Conservation (phyloP, 1,284 basidiomycete genomes). For the Tylopilus sp. region DNA sequence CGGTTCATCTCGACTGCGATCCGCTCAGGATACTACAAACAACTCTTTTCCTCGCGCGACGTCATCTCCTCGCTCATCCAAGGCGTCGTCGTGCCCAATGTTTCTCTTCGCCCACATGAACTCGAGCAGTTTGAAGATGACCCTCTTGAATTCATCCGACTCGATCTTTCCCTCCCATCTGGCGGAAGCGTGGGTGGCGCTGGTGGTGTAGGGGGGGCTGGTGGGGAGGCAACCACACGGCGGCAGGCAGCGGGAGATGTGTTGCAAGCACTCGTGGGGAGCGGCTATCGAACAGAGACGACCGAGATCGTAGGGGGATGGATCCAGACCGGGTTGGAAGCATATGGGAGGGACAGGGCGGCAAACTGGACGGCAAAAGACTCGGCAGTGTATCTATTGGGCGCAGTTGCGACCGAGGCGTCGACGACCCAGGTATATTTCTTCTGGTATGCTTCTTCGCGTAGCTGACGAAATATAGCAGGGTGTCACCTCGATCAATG, state of each 20-base stretch:
- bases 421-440: constrained; percentile 80
- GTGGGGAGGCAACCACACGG: constrained; percentile 65
- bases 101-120: constrained; percentile 89
- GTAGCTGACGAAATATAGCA: constrained; percentile 59
- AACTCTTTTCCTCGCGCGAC: constrained; percentile 76
- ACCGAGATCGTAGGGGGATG: constrained; percentile 90
- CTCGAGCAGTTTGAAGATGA: constrained; percentile 98
- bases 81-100: constrained; percentile 95
- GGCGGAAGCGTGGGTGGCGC: constrained; percentile 38
- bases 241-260: constrained; percentile 95
- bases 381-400: constrained; percentile 94
- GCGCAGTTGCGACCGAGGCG: constrained; percentile 90
- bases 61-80: constrained; percentile 89
- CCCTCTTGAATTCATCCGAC: constrained; percentile 94
- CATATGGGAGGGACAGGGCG: constrained; percentile 68
- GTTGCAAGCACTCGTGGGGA: constrained; percentile 82
- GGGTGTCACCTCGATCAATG: constrained; percentile 94
- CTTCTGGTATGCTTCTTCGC: not conserved
- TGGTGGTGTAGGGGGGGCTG: constrained; percentile 57
- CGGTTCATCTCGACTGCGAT: constrained; percentile 95
- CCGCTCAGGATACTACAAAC: constrained; percentile 83
- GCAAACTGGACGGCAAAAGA: constrained; percentile 96
- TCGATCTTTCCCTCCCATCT: constrained; percentile 85
- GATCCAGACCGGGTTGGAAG: constrained; percentile 79
- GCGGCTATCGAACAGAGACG: constrained; percentile 86